Evolutionary conservation across 164 flowering plant species (phyloP), one percentile per base, ranked within the genome.

Genomic region (Protea cynaroides): DNA sequence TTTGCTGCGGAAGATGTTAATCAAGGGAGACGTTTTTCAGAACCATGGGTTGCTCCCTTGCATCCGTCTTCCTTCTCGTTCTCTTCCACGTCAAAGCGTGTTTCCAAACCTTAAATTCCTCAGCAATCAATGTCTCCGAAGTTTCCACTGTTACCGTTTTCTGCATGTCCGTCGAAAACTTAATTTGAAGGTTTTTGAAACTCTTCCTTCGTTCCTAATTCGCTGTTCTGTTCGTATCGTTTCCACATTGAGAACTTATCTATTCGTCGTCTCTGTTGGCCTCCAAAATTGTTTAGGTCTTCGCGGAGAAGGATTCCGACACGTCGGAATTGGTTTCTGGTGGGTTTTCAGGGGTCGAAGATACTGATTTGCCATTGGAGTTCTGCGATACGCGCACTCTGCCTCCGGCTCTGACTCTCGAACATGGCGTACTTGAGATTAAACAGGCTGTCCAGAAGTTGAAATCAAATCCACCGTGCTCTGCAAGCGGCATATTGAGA

Each of bases 391-490:
- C 85, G n/a, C 81, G 82, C 19, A 79, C 75, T 47, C 74, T 91
- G 67, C 75, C 87, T 25, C 95, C 96, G 5, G 96, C 87, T 1
- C 65, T 94, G 75, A 89, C 95, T 21, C 75, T 94, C 12, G 79
- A 89, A 67, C 80, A 71, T 36, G 97, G 95, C 18, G 71, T 89
- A 1, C 57, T 74, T 46, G 71, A 66, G 56, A 81, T 94, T 69
- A 82, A 65, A 47, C 86, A 82, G 44, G 95, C 83, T 15, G 69
- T 94, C 12, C 78, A 80, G 59, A 71, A 74, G 61, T 71, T 89
- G 76, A 86, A 82, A 79, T 51, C 57, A 22, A 65, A 81, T 43
- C 92, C 91, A 38, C 89, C 92, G 71, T 23, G 46, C 75, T 72
- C 73, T 17, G 65, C 66, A 13, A 76, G 76, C 54, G 98, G 97